Percentiles rank a stretch among this genome's conserved stretches.
These are phyloP conservation scores for Kitagawia praeruptora DNA, from an alignment of 129 eudicot species.

Conservation along the genomic window DNA sequence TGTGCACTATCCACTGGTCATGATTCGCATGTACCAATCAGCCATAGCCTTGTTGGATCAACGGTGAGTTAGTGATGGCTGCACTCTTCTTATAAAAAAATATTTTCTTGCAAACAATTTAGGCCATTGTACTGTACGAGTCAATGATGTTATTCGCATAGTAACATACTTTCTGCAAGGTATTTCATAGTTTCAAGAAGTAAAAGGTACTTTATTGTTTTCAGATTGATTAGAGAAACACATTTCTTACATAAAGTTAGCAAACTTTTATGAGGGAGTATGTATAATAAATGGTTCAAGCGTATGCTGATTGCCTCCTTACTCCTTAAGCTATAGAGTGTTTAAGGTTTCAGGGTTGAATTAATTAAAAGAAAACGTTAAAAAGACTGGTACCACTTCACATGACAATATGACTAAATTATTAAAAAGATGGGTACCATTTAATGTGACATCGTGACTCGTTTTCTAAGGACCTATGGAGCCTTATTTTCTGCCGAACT, in stretches of 20 bases:
- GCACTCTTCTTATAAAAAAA: neutral
- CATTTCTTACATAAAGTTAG: neutral
- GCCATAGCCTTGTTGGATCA: constrained; percentile 64
- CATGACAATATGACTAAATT: neutral
- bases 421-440: too few species aligned
- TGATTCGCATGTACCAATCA: constrained; percentile 52
- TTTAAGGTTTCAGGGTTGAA: neutral
- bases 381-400: neutral
- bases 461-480: neutral
- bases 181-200: neutral
- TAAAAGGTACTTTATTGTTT: neutral
- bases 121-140: neutral
- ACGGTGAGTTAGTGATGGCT: constrained; percentile 40
- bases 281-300: neutral
- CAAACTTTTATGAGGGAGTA: neutral
- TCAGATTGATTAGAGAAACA: neutral
- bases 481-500: too few species aligned
- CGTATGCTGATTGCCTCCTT: neutral
- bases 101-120: neutral
- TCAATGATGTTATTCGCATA: neutral
- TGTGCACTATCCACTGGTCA: constrained; percentile 40
- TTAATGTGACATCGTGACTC: too few species aligned
- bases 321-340: neutral
- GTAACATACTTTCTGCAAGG: neutral
- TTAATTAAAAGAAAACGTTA: neutral